Conservation (phyloP, 352 stramenopile genomes). For the Phytophthora kernoviae region DNA sequence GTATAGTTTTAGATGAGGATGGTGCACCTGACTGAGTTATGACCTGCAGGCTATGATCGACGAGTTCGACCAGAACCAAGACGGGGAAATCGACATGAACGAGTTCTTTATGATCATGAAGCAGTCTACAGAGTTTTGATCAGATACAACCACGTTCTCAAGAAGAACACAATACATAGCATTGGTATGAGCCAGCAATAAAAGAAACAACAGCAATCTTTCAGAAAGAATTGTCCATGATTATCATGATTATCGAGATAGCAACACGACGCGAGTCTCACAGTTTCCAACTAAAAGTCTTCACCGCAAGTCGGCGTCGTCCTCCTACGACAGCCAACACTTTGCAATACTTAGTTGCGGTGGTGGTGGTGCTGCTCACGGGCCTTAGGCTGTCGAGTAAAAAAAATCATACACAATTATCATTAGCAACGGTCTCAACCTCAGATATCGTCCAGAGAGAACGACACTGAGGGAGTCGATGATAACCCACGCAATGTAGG, state of each 20-base stretch:
- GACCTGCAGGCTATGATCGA: conserved; percentile 92
- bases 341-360: conserved; percentile 64
- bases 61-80: conserved; percentile 94
- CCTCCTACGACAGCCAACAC: conserved; percentile 20
- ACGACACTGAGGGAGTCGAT: conserved; percentile 55
- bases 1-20: too few relatives aligned
- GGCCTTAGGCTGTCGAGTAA: conserved; percentile 55
- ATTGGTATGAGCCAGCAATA: not conserved
- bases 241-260: conserved; percentile 38
- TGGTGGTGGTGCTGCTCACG: conserved; percentile 80
- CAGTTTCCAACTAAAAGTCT: conserved; percentile 1
- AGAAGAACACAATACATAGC: not conserved
- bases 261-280: conserved; percentile 17
- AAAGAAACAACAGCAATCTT: conserved; percentile 7
- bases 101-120: conserved; percentile 94
- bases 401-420: conserved; percentile 10
- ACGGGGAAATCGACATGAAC: conserved; percentile 90
- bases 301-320: conserved; percentile 16
- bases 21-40: not conserved
- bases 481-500: conserved; percentile 11
- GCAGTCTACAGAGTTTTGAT: conserved; percentile 77
- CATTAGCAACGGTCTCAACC: conserved; percentile 42
- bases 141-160: not conserved
- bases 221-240: conserved; percentile 39
- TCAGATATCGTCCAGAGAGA: conserved; percentile 31